A percentile compares a stretch with the other conserved stretches of the same genome.
Evolutionary conservation across 2,329 filamentous ascomycete genomes (phyloP).

Genomic region (Calonectria ilicicola): DNA sequence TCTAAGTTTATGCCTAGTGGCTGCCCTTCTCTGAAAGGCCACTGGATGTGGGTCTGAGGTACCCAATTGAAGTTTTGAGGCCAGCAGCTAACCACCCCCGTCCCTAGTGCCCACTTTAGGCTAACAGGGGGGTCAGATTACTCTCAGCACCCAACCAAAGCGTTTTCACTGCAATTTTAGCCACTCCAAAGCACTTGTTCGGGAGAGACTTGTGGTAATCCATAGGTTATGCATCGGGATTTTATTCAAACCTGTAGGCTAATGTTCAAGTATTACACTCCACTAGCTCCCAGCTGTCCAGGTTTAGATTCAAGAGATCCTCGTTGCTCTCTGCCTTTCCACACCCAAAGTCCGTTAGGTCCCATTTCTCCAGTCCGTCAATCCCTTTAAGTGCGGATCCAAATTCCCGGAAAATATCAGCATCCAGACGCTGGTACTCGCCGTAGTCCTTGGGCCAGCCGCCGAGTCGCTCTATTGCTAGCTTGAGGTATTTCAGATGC

Average conservation of each 20-base stretch:
- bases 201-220: background rate
- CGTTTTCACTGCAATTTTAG: background rate
- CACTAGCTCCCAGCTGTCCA: background rate
- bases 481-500: background rate
- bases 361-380: background rate
- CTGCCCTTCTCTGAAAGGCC: too few species aligned
- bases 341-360: background rate
- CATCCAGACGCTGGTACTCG: background rate
- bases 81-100: too few species aligned
- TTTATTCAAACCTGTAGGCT: background rate
- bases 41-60: too few species aligned
- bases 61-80: too few species aligned
- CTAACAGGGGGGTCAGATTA: too few species aligned
- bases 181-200: background rate
- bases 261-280: background rate
- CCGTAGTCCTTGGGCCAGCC: background rate
- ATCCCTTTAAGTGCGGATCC: background rate
- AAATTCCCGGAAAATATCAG: background rate
- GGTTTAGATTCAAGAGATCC: background rate
- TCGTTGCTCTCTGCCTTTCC: background rate
- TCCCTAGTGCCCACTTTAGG: too few species aligned
- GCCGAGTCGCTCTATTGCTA: background rate
- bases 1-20: too few species aligned
- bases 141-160: too few species aligned
- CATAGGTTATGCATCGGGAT: background rate